phyloP scores from a whole-genome alignment of 2,329 filamentous ascomycete species.

The Colletotrichum spinosum region DNA sequence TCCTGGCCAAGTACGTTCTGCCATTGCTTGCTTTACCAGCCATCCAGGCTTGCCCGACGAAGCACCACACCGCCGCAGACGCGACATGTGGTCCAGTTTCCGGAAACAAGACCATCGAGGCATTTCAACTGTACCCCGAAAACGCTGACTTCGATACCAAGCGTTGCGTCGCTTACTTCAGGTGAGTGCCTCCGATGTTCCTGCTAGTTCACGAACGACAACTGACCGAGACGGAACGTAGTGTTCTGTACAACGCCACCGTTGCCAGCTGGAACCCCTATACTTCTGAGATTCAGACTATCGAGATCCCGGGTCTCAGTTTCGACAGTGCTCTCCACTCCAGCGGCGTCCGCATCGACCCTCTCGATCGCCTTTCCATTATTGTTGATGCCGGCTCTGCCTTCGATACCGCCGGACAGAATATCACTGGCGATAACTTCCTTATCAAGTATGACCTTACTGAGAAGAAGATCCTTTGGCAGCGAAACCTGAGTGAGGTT shows the following conservation, averaged over 20 bases:
- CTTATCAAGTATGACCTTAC: slow-evolving; percentile 50
- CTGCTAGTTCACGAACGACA: slow-evolving; percentile 15
- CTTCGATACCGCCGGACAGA: slow-evolving; percentile 48
- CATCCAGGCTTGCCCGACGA: slow-evolving; percentile 19
- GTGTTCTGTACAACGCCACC: slow-evolving; percentile 48
- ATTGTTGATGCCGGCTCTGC: slow-evolving; percentile 49
- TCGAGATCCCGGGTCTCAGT: slow-evolving; percentile 46
- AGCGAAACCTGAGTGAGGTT: slow-evolving; percentile 46
- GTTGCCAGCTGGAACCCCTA: slow-evolving; percentile 48
- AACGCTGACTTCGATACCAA: slow-evolving; percentile 39
- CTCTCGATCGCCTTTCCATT: slow-evolving; percentile 47
- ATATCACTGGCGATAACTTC: slow-evolving; percentile 51
- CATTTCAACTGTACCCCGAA: slow-evolving; percentile 40
- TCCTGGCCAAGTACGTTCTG: background rate
- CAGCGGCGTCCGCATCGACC: slow-evolving; percentile 51
- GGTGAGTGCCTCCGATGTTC: slow-evolving; percentile 21
- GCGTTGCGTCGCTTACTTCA: slow-evolving; percentile 39
- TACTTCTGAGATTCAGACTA: slow-evolving; percentile 41
- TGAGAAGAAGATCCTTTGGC: slow-evolving; percentile 44
- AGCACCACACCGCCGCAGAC: background rate
- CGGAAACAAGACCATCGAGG: slow-evolving; percentile 25
- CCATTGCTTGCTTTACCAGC: slow-evolving; percentile 26
- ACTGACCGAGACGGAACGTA: background rate
- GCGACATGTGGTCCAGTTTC: slow-evolving; percentile 10
- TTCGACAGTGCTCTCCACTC: slow-evolving; percentile 45